Base-by-base conservation (phyloP, 352 stramenopile species). In the Plasmopara muralis region DNA sequence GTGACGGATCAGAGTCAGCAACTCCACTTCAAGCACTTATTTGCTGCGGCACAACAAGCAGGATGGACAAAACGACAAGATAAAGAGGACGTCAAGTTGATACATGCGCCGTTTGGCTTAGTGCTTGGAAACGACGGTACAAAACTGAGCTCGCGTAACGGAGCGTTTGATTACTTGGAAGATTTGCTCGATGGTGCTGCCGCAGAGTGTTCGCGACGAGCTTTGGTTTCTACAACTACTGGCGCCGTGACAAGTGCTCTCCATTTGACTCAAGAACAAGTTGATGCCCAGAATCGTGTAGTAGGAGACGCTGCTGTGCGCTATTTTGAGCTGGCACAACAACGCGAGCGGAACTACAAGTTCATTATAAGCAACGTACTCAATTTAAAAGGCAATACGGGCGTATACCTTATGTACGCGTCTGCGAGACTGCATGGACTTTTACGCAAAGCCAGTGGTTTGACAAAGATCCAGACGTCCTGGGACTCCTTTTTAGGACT, bases 301-400 rank as follows among this genome's bases (percentile, higher is more conserved):
- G 71, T 91, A 40, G 80, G 83, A 30, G 80, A 93, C 49, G 80
- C 77, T 1, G 79, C 83, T 8, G 80, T 90, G 51, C 78, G 78
- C 9, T 93, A 91, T 55, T 93, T 90, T 51, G 83, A 93, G 45
- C 57, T 93, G 18, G 76, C 80, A 14, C 83, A 93, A 53, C 81
- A 91, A 47, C 83, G 78, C 31, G 79, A 89, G 50, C 70, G 78
- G 49, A 89, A 88, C 60, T 90, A 93, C 74, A 91, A 90, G 64
- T 91, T 91, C 49, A 63, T 83, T 12, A 90, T 89, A 45, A 79
- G 86, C 62, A 77, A 85, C 28, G 78, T 91, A 51, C 70, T 91
- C 9, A 83, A 83, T 42, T 60, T 89, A 34, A 89, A 87, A 59
- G 83, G 80, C 48, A 91, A 91, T 65, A 90, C 83, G 12, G 83